Conservation (phyloP, 495 filamentous ascomycete species). For the Hypoxylon rickii region DNA sequence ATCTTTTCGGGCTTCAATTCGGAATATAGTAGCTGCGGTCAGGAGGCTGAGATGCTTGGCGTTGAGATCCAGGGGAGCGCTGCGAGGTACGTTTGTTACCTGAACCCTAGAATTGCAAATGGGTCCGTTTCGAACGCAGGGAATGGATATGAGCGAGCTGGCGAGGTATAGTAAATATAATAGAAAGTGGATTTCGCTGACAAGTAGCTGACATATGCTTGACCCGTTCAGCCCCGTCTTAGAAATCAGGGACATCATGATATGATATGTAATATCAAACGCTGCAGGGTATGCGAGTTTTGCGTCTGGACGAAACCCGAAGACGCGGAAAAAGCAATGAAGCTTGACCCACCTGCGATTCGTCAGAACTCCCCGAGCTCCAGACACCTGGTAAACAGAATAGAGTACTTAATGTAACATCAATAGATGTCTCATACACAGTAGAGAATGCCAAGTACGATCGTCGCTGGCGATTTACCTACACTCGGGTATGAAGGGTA, state of each 20-base stretch:
- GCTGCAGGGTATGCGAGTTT: no score
- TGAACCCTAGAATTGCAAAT: background rate
- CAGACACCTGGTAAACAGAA: constrained; percentile 7
- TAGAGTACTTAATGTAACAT: no score
- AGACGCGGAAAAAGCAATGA: background rate
- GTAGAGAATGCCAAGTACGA: no score
- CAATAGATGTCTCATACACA: no score
- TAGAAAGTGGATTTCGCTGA: constrained; percentile 20
- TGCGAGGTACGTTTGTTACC: no score
- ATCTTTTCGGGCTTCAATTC: constrained; percentile 3
- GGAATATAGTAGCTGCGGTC: constrained; percentile 20
- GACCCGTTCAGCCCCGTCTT: constrained; percentile 10
- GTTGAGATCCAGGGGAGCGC: background rate
- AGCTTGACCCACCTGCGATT: background rate
- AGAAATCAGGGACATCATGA: constrained; percentile 23
- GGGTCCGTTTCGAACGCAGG: constrained; percentile 4
- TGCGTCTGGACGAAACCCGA: no score
- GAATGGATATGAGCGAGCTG: no score
- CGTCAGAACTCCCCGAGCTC: constrained; percentile 4
- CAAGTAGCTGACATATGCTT: constrained; percentile 20
- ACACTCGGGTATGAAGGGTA: no score
- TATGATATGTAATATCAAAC: no score
- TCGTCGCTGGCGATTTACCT: no score
- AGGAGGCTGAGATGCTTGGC: background rate
- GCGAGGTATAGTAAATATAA: background rate